A percentile compares a stretch with the other conserved stretches of the same genome.
Evolutionary conservation across 345 rosid species (phyloP).

Genomic region (Excoecaria cochinchinensis): DNA sequence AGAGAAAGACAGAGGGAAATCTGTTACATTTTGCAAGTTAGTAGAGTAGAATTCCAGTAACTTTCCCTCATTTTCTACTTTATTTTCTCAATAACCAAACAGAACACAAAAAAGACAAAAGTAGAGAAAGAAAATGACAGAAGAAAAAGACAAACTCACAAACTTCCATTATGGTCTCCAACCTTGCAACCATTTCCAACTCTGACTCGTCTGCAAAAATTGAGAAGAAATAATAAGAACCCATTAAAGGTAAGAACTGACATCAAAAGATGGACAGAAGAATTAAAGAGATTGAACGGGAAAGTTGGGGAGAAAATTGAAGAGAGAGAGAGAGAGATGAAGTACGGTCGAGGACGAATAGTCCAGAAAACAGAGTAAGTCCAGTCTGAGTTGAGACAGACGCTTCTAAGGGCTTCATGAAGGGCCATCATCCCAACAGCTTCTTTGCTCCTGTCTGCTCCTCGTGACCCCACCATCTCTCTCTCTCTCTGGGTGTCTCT

Average conservation of each 20-base stretch:
- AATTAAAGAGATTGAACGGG: constrained; percentile 12
- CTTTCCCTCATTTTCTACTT: constrained; percentile 16
- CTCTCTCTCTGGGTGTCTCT: too few species aligned
- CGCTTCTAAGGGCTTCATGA: constrained; percentile 98
- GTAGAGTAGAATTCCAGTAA: constrained; percentile 9
- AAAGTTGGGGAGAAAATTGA: neutral
- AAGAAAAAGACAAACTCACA: constrained; percentile 54
- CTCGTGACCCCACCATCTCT: constrained; percentile 98
- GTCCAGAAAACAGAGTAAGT: constrained; percentile 99
- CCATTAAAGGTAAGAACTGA: constrained; percentile 31
- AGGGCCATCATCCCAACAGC: constrained; percentile 99
- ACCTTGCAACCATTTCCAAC: constrained; percentile 98
- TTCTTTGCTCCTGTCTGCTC: constrained; percentile 97
- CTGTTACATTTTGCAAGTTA: neutral
- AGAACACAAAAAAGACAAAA: constrained; percentile 5
- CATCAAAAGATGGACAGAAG: constrained; percentile 14
- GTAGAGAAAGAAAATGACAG: neutral
- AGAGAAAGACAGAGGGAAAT: neutral
- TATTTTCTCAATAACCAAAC: constrained; percentile 24
- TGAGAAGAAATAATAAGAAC: constrained; percentile 10
- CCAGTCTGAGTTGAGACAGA: constrained; percentile 97
- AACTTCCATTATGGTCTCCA: constrained; percentile 97
- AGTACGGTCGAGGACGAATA: constrained; percentile 99
- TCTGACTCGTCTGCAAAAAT: constrained; percentile 79
- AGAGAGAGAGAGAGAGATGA: neutral